Percentiles rank a stretch among this genome's conserved stretches.
These are phyloP conservation scores for Yamadazyma kanchanaburiensis DNA, from an alignment of 1,139 yeast species.

Conservation along the genomic window DNA sequence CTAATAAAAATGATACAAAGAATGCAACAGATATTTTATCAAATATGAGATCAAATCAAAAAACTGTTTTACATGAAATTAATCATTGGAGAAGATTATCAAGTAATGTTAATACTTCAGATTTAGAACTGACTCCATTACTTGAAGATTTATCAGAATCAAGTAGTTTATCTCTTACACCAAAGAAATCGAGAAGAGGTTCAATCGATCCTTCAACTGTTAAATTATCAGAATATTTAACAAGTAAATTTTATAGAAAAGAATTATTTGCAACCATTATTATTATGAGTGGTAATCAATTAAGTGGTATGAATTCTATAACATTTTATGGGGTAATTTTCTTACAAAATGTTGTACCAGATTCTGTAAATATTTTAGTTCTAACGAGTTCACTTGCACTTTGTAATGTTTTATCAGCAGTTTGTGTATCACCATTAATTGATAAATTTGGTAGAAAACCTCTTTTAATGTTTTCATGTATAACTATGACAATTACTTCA, in stretches of 20 bases:
- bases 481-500: slow-evolving; percentile 61
- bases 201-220: slow-evolving; percentile 28
- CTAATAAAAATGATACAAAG: slow-evolving; percentile 24
- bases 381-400: slow-evolving; percentile 30
- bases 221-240: slow-evolving; percentile 22
- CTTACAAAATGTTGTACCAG: slow-evolving; percentile 21
- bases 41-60: slow-evolving; percentile 25
- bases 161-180: slow-evolving; percentile 3
- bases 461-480: slow-evolving; percentile 56
- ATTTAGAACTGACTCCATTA: slow-evolving; percentile 11
- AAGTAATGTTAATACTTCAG: slow-evolving; percentile 2
- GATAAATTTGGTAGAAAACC: slow-evolving; percentile 67
- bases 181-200: slow-evolving; percentile 16
- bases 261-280: slow-evolving; percentile 29
- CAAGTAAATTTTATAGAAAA: slow-evolving; percentile 17
- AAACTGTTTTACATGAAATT: slow-evolving; percentile 31
- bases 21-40: slow-evolving; percentile 26
- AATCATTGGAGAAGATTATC: slow-evolving; percentile 36
- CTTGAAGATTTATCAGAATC: slow-evolving; percentile 10
- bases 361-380: slow-evolving; percentile 21
- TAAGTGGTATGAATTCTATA: slow-evolving; percentile 41
- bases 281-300: slow-evolving; percentile 38
- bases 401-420: slow-evolving; percentile 28
- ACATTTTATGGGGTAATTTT: slow-evolving; percentile 39
- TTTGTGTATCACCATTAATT: slow-evolving; percentile 31